Evolutionary conservation across 2,329 filamentous ascomycete species (phyloP).

Genomic region (Claviceps maximensis): DNA sequence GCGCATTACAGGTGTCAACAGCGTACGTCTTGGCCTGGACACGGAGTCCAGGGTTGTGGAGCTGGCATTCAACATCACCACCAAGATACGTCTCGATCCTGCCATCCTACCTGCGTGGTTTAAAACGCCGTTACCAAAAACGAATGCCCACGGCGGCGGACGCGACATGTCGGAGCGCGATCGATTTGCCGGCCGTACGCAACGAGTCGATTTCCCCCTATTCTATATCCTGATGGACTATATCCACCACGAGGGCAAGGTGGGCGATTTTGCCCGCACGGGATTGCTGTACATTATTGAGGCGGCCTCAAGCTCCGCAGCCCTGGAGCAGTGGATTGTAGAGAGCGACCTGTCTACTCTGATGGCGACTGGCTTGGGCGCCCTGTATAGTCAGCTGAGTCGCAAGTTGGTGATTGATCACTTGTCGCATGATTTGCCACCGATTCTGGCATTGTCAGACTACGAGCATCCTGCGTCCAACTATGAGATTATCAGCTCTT

Average conservation of each 20-base stretch:
- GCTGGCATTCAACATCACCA: conserved; percentile 87
- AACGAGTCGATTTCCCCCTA: conserved; percentile 85
- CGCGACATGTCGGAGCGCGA: conserved; percentile 49
- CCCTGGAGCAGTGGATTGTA: conserved; percentile 89
- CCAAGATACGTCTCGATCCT: conserved; percentile 85
- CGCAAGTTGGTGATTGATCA: conserved; percentile 74
- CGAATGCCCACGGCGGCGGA: conserved; percentile 16
- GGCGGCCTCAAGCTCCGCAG: conserved; percentile 68
- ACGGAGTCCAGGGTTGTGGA: conserved; percentile 85
- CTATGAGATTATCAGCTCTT: conserved; percentile 60
- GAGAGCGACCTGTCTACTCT: conserved; percentile 91
- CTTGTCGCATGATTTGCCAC: conserved; percentile 60
- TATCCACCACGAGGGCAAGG: conserved; percentile 87
- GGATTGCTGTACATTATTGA: conserved; percentile 93
- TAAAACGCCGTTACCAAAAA: conserved; percentile 35
- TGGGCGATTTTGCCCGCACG: conserved; percentile 91
- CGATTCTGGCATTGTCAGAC: conserved; percentile 80
- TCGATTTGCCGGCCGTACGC: conserved; percentile 70
- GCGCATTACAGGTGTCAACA: conserved; percentile 61
- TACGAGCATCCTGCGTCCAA: conserved; percentile 61
- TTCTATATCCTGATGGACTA: conserved; percentile 96
- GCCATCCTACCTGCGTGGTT: conserved; percentile 88
- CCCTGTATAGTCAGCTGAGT: conserved; percentile 51
- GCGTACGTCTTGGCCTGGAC: conserved; percentile 60
- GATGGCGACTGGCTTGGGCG: conserved; percentile 92